Evolutionary conservation across 2,329 filamentous ascomycete genomes (phyloP).

Genomic region (Penicillium sp.): DNA sequence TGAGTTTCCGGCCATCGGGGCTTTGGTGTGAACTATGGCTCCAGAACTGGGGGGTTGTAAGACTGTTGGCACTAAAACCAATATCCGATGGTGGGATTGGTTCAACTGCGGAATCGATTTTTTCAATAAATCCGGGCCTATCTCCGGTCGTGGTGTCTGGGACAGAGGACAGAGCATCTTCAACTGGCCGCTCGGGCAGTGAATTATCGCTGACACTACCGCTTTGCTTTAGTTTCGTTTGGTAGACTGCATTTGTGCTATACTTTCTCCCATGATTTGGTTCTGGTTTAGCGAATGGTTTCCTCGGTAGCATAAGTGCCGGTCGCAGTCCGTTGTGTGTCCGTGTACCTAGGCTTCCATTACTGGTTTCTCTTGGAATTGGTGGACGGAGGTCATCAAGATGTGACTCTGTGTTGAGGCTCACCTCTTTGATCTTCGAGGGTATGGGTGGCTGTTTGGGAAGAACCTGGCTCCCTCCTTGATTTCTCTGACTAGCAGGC

Average conservation of each 20-base stretch:
- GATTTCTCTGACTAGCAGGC: not conserved
- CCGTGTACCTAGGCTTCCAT: not conserved
- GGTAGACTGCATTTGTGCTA: not conserved
- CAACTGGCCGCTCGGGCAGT: not conserved
- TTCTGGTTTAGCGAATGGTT: not conserved
- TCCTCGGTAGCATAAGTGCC: not conserved
- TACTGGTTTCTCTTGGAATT: not conserved
- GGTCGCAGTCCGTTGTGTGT: not conserved
- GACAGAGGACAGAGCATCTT: not conserved
- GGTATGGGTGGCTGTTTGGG: not conserved
- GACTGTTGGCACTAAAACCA: not conserved
- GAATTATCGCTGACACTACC: not conserved
- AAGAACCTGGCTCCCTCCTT: not conserved
- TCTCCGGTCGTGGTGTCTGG: not conserved
- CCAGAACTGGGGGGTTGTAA: slow-evolving; percentile 28
- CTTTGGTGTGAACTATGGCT: slow-evolving; percentile 45
- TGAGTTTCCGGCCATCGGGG: slow-evolving; percentile 54
- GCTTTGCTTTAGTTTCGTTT: not conserved
- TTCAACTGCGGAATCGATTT: not conserved
- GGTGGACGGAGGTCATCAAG: not conserved
- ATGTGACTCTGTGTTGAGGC: not conserved
- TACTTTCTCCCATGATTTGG: not conserved
- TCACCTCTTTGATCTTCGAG: not conserved
- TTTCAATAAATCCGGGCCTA: not conserved
- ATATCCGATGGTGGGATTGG: not conserved